Base-by-base conservation (phyloP, 257 asterid genomes). In the Scutellaria baicalensis region DNA sequence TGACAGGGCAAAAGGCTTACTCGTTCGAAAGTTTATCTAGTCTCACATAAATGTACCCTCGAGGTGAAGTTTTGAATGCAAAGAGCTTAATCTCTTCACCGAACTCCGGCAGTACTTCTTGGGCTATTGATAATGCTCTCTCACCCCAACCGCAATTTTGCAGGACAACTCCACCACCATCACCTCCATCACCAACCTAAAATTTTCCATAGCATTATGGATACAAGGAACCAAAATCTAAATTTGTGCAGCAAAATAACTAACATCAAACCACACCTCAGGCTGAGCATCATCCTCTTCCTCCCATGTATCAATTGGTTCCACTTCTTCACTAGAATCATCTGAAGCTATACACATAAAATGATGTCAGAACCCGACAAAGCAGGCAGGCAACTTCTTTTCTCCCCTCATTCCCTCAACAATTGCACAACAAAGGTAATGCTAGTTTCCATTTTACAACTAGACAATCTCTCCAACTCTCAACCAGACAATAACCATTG, bases 131-230 rank as follows among this genome's bases (percentile, higher is more conserved):
- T 71, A 91, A 78, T 5, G 86, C 91, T 75, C 74, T 84, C 78
- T 84, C 89, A 14, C 97, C 99, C 99, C 99, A 93, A 5, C 73
- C 52, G 74, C 99, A 93, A 69, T 74, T 82, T 35, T 78, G 78
- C 38, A 93, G 76, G 59, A 82, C 93, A 5, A 93, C 78, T 49
- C 99, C 99, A 47, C 99, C 99, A 4, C 99, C 99, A 54, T 87
- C 94, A 14, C 97, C 96, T 9, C 99, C 99, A 80, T 93, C 99
- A 6, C 94, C 96, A 63, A 90, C 73, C 96, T 93, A 66, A 67
- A 75, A 2, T 73, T 65, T 6, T 56, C 64, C 27, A 52, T 47
- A 63, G 0, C 5, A 1, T 79, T 8, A 64, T 3, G 69, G 55
- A 49, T 59, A 59, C 48, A 27, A 74, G 59, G 71, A 43, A 47